Conservation (phyloP, 1,139 yeast genomes). For the Saccharomyces hybrid region DNA sequence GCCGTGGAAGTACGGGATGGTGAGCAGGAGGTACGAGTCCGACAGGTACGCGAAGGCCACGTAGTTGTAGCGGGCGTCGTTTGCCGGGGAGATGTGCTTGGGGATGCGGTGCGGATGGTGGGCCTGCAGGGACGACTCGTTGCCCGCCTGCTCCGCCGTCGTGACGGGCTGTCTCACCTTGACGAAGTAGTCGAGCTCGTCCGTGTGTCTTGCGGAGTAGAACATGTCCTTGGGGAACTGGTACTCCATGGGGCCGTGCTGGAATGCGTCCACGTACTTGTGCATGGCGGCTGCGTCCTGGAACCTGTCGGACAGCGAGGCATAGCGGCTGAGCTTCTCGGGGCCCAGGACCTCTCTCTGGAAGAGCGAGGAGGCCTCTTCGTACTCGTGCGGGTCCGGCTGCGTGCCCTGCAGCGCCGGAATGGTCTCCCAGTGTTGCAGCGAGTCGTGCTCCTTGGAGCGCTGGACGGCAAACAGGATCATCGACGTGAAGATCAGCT, state of each 20-base stretch:
- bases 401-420: background rate
- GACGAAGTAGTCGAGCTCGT: conserved; percentile 23
- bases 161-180: conserved; percentile 17
- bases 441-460: conserved; percentile 11
- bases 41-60: conserved; percentile 57
- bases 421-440: conserved; percentile 23
- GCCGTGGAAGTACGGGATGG: conserved; percentile 40
- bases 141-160: conserved; percentile 9
- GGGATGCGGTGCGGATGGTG: conserved; percentile 22
- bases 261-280: conserved; percentile 22
- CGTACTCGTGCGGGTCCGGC: conserved; percentile 18
- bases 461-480: conserved; percentile 35
- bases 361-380: conserved; percentile 29
- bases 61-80: conserved; percentile 38
- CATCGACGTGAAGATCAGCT: conserved; percentile 45
- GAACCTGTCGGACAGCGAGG: conserved; percentile 8
- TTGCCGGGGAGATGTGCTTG: conserved; percentile 15
- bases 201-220: conserved; percentile 18
- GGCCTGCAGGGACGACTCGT: conserved; percentile 17
- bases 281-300: conserved; percentile 7
- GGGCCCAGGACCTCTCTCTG: conserved; percentile 24
- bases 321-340: conserved; percentile 22
- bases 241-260: conserved; percentile 36
- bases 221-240: conserved; percentile 39
- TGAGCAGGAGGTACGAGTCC: conserved; percentile 50